Evolutionary conservation across 148 eudicot species (phyloP).

Genomic region (Rhododendron mucronatum): DNA sequence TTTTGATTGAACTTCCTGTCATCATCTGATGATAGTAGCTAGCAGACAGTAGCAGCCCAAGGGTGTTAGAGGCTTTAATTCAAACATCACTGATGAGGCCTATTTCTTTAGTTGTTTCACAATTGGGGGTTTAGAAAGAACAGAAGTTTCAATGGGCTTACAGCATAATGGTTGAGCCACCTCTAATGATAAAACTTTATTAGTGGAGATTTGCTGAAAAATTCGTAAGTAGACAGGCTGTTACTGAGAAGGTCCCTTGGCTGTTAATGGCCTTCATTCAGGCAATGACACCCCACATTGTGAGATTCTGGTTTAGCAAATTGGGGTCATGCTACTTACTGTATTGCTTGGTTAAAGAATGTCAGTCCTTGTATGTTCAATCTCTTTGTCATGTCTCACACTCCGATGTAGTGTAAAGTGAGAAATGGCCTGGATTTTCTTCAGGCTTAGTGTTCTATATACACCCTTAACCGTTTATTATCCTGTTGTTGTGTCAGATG

Average conservation of each 20-base stretch:
- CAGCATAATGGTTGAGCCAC: not conserved
- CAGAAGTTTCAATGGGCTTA: not conserved
- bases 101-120: not conserved
- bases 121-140: not conserved
- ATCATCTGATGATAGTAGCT: not conserved
- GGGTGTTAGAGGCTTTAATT: not conserved
- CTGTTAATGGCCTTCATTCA: not conserved
- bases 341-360: not conserved
- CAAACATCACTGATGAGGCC: not conserved
- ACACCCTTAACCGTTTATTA: not conserved
- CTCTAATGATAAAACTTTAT: not conserved
- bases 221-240: not conserved
- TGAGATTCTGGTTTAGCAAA: not conserved
- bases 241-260: not conserved
- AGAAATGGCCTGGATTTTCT: not conserved
- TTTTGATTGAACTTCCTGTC: not conserved
- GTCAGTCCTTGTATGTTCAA: not conserved
- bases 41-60: not conserved
- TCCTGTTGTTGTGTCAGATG: not conserved
- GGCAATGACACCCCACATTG: not conserved
- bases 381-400: not conserved
- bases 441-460: not conserved
- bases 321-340: not conserved
- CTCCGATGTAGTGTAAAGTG: not conserved
- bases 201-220: not conserved